Evolutionary conservation across 768 basidiomycete genomes (phyloP), one percentile per base, ranked within the genome.

Genomic region (Exsudoporus frostii): DNA sequence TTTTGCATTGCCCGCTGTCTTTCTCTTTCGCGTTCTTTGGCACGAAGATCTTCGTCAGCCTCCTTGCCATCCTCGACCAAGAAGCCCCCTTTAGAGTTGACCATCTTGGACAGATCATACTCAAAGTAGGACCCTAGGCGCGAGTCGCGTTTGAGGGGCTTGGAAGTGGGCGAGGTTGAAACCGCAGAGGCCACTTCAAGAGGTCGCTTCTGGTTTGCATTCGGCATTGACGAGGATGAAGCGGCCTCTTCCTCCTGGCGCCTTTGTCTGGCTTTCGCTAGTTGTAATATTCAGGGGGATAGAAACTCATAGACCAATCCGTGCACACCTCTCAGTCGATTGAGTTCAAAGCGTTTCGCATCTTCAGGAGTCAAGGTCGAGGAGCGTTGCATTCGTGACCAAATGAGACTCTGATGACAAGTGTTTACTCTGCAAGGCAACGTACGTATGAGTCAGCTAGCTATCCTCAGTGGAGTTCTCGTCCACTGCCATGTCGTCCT

Each of bases 31-130:
- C 85, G 87, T 72, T 94, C 88, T 67, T 88, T 89, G 56, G 84
- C 73, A 43, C 83, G 76, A 54, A 84, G 71, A 24, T 88, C 85
- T 52, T 90, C 91, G 61, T 91, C 85, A 2, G 83, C 79, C 57
- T 90, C 88, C 59, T 84, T 83, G n/a, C 83, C 85, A 40, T 96
- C 94, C 57, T 96, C 91, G 6, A 96, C 78, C 64, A 99, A 71
- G 70, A 98, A 99, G 1, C 97, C 97, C 46, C 96, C 97, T 67
- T 94, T 90, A 8, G 93, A 88, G 69, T 99, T 98, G 65, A 93
- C 87, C 85, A 98, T 90, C 77, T 97, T 98, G 13, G 90, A 90
- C 14, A 98, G 71, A 69, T 98, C 95, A 82, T 97, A 98, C 59
- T 98, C 96, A 59, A 96, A 96, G 73, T 98, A 98, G 44, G 83